Evolutionary conservation across 2,329 filamentous ascomycete species (phyloP), one percentile per base, ranked within the genome.

Genomic region (Phyllosticta capitalensis): DNA sequence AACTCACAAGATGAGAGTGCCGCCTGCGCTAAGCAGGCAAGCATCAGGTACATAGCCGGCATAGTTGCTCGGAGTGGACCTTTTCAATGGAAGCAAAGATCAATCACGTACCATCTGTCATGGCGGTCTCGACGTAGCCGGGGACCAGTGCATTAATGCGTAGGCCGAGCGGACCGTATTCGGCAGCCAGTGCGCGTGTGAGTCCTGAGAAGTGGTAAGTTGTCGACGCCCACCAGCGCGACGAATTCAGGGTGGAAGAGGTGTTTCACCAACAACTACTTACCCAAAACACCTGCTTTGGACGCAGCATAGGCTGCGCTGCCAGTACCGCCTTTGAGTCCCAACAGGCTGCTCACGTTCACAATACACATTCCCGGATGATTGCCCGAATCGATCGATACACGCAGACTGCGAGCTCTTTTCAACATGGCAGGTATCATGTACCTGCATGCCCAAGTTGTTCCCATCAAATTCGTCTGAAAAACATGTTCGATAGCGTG

Each of bases 91-190:
- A 56, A 20, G 33, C 12, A 19, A 28, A n/a, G 33, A 54, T 26
- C 4, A 20, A 10, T 38, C 52, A 49, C 76, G 74, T 74, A 92
- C 89, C 78, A 69, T 81, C 74, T 65, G 87, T 90, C 89, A 95
- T 95, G 54, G 84, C 81, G 52, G 89, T 92, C 60, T 88, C 79
- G 65, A 95, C 86, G 76, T 92, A 95, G 6, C 90, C 90, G 0
- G 90, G 90, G 50, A 92, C 76, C 64, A 95, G 83, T 26, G 86
- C 86, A 74, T 95, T 95, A 53, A 89, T 87, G 28, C 91, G 81
- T 61, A 95, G 81, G 54, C 81, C 81, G 54, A 78, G 76, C 62
- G 77, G 74, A 56, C 81, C 82, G 65, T 86, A 72, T 73, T 90
- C 85, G 55, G 75, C 78, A 50, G 84, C 84, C 2, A 90, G 75